These are phyloP conservation scores for Mangifera indica DNA, from an alignment of 345 rosid species.

Conservation along the genomic window DNA sequence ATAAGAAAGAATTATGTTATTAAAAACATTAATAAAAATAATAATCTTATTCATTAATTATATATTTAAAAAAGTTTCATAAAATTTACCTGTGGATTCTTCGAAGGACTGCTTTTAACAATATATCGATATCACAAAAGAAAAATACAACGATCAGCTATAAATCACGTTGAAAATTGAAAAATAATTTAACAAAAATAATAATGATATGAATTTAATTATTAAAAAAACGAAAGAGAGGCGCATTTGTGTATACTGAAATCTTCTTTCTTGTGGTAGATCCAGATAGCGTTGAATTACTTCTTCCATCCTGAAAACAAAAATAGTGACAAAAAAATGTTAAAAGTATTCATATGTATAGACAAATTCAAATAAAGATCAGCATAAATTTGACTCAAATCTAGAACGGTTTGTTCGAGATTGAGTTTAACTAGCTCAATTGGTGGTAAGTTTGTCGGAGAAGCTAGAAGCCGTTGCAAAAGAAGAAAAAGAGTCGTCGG, in stretches of 20 bases:
- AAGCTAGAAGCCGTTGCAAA: too few relatives aligned
- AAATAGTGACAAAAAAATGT: neutral
- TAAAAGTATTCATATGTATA: neutral
- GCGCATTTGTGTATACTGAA: neutral
- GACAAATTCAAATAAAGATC: too few relatives aligned
- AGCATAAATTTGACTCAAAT: too few relatives aligned
- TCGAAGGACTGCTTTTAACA: neutral
- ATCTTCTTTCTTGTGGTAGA: slow-evolving; percentile 17
- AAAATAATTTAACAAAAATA: neutral
- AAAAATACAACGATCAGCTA: neutral
- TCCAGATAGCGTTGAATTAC: slow-evolving; percentile 20
- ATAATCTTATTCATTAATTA: too few relatives aligned
- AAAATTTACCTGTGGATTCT: neutral
- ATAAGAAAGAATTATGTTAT: neutral
- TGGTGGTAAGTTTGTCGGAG: too few relatives aligned
- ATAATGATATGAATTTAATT: too few relatives aligned
- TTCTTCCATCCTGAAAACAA: slow-evolving; percentile 17
- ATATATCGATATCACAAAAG: too few relatives aligned
- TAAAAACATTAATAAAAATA: neutral
- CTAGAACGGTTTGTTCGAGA: too few relatives aligned
- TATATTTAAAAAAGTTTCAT: too few relatives aligned
- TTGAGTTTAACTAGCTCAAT: too few relatives aligned
- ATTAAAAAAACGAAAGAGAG: too few relatives aligned
- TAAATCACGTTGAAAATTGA: neutral
- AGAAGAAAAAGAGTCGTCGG: too few relatives aligned